Base-by-base conservation (phyloP, 2,329 filamentous ascomycete genomes). In the Aspergillus fijiensis region DNA sequence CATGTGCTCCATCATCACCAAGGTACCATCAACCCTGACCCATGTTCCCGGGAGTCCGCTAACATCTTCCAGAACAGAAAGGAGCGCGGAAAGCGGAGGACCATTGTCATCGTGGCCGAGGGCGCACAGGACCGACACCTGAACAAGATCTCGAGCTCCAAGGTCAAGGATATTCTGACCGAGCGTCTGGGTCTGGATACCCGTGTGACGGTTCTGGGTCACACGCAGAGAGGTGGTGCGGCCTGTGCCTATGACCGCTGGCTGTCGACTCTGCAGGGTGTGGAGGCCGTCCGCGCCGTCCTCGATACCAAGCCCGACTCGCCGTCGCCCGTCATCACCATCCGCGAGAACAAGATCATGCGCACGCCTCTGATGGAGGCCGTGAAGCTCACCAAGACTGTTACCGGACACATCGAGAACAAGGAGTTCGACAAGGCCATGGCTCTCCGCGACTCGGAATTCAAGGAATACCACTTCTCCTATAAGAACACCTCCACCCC, bases 261-360 rank as follows among this genome's bases (percentile, higher is more conserved):
- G 86, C 84, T 99, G 51, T 88, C 90, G 6, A 99, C 95, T 0
- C 81, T 98, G 39, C 95, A 99, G 74, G 95, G 93, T 70, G 92
- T 96, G 3, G 93, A 97, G 76, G 94, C 93, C 25, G 93, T 98
- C 71, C 92, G 90, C 70, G 93, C 94, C 23, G 91, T 97, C 19
- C 83, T 97, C 29, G 91, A 96, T 66, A 91, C 92, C 53, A 96
- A 88, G 0, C 92, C 95, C 10, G 89, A 95, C 49, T 94, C 91
- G 0, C 91, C 92, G 58, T 96, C 92, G 52, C 94, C 92, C 60
- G 93, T 99, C 72, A 98, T 99, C 73, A 93, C 92, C 68, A 93
- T 99, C 67, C 93, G 89, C 65, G 95, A 99, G 81, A 98, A 98
- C 84, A 96, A 99, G 81, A 98, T 99, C 73, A 88, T 92, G 65